Evolutionary conservation across 1,284 basidiomycete species (phyloP).

Genomic region (Marasmius fiardii): DNA sequence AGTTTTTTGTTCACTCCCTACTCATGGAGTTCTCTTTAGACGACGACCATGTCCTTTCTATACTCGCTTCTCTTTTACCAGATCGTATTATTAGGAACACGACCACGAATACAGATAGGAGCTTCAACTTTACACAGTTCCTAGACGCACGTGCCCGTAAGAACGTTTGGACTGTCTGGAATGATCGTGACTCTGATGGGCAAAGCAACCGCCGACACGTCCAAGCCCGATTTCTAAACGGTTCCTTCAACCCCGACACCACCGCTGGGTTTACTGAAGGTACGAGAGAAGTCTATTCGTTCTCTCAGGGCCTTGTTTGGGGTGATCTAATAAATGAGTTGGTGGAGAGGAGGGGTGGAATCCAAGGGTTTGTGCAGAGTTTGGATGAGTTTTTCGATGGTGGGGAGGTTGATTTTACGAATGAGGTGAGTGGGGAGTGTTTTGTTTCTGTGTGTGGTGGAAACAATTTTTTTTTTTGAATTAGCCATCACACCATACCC

Average conservation of each 20-base stretch:
- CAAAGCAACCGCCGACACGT: conserved; percentile 50
- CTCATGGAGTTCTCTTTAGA: conserved; percentile 38
- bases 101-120: too few species aligned
- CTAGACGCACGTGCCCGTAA: conserved; percentile 54
- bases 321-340: conserved; percentile 61
- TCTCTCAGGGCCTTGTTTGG: conserved; percentile 56
- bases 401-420: conserved; percentile 81
- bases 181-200: conserved; percentile 29
- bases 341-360: conserved; percentile 64
- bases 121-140: conserved; percentile 44
- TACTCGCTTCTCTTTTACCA: conserved; percentile 42
- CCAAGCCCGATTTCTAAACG: conserved; percentile 35
- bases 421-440: conserved; percentile 52
- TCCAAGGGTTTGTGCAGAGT: conserved; percentile 59
- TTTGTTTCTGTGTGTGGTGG: neutral
- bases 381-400: conserved; percentile 78
- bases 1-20: neutral
- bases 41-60: conserved; percentile 73
- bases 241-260: neutral
- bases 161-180: conserved; percentile 67
- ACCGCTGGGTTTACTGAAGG: conserved; percentile 49
- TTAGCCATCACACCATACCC: conserved; percentile 79
- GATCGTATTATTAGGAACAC: conserved; percentile 15
- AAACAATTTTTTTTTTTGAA: neutral
- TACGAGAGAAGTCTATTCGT: conserved; percentile 82